Percentiles rank a stretch among this genome's conserved stretches.
Evolutionary conservation across 108 stramenopile genomes (phyloP).

Genomic region (Cyclotella sp.): DNA sequence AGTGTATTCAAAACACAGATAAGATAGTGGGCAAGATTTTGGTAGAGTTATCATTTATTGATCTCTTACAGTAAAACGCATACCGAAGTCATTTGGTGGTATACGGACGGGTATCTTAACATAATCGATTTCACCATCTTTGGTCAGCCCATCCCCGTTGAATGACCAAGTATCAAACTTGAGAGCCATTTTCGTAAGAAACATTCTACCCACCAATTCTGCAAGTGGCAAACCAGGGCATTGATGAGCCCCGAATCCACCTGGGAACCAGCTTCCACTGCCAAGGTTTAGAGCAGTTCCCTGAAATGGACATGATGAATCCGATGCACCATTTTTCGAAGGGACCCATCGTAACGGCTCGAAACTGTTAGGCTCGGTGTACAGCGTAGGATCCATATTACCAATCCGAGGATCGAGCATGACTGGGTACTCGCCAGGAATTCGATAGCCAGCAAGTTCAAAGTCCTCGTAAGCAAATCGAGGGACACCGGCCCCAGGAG

Average conservation of each 20-base stretch:
- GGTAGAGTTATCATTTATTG: too few species aligned
- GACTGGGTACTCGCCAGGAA: slow-evolving; percentile 23
- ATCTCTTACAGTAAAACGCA: neutral
- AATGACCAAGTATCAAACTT: slow-evolving; percentile 32
- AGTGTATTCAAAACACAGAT: too few species aligned
- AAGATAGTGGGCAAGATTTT: too few species aligned
- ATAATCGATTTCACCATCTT: slow-evolving; percentile 37
- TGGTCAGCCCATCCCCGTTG: slow-evolving; percentile 6
- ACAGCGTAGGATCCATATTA: slow-evolving; percentile 33
- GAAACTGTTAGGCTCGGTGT: slow-evolving; percentile 20
- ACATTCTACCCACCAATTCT: slow-evolving; percentile 33
- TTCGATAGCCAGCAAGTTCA: slow-evolving; percentile 28
- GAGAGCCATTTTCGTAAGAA: slow-evolving; percentile 15
- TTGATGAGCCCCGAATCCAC: slow-evolving; percentile 42
- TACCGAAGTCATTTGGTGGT: slow-evolving; percentile 32
- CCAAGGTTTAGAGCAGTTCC: slow-evolving; percentile 37
- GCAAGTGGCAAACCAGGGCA: slow-evolving; percentile 45
- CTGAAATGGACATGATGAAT: slow-evolving; percentile 32
- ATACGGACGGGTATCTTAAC: slow-evolving; percentile 28
- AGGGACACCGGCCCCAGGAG: slow-evolving; percentile 31
- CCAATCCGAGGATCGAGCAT: slow-evolving; percentile 38
- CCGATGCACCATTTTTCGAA: neutral
- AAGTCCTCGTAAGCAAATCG: slow-evolving; percentile 29
- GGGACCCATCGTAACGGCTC: slow-evolving; percentile 32
- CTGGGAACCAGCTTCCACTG: slow-evolving; percentile 35